Base-by-base conservation (phyloP, 164 flowering plant species). In the Macadamia tetraphylla region DNA sequence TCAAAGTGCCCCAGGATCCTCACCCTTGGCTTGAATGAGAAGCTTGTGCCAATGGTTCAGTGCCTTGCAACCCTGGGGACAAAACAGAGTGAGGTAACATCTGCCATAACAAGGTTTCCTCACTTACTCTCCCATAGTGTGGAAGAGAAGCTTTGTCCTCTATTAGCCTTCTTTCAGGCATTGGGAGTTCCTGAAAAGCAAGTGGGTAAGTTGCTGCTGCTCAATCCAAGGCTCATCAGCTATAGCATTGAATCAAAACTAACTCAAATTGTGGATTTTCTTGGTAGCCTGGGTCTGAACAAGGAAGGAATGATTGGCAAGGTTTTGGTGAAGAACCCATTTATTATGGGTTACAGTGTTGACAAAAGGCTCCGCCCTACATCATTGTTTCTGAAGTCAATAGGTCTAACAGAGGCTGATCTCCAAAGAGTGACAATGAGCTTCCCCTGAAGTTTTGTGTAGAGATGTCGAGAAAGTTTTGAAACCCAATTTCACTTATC, bases 81-180 rank as follows among this genome's bases (percentile, higher is more conserved):
- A 15, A 90, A 87, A 71, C 91, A 88, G 1, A 70, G 65, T 43
- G 96, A 95, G 67, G 88, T 92, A 66, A 82, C 87, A 46, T 76
- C 81, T 23, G 92, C 94, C 62, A 85, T 95, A 30, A 74, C 82
- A 59, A 90, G 77, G 64, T 92, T 95, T 73, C 97, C 99, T 40
- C 88, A 83, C 78, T 80, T 92, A 30, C 86, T 95, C 46, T 79
- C 84, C 7, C 97, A 95, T 73, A 89, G 96, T 51, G 85, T 92
- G 66, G 97, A 92, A 74, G 94, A 92, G 80, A 90, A 95, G 79
- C 90, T 95, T 29, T 92, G 96, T 71, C 99, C 97, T 2, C 87
- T 95, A 46, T 73, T 95, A 58, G 99, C 91, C 12, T 92, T 90
- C 82, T 89, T 92, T 61, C 88, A 95, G 74, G 76, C 87, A 29